Evolutionary conservation across 108 stramenopile genomes (phyloP), one percentile per base, ranked within the genome.

Genomic region (Fragilaria radians): DNA sequence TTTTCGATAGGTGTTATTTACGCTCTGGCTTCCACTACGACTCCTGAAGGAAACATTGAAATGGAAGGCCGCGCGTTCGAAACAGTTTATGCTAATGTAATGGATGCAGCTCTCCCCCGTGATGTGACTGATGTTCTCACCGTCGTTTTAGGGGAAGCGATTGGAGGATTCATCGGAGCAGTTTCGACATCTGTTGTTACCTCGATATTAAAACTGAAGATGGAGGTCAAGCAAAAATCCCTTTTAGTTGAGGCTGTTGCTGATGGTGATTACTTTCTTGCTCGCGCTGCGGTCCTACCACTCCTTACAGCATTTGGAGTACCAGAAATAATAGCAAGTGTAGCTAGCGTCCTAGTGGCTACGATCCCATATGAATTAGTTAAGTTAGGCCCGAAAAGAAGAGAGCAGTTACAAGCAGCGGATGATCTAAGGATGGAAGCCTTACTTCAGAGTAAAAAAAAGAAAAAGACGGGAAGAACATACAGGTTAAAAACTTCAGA

Each of bases 211-310:
- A 45, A 28, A 18, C 3, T 33, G 18, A 21, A 18, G 24, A 3
- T 27, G 23, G 47, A 55, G 26, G 66, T 14, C 30, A 32, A 51
- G 32, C 4, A 47, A 29, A 23, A 48, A 46, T 32, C 68, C 14
- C 31, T 79, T 21, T 30, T 80, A 7, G 48, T 68, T n/a, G 74
- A 76, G 27, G 85, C 83, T 4, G 63, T 90, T 4, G 80, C 89
- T 3, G 85, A 90, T 63, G 73, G 85, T 28, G 89, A 90, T 61
- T 90, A 82, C 66, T 90, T 90, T 48, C 51, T 90, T 22, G 79
- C 80, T 0, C 67, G 78, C 27, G 79, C 80, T 0, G 81, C 79
- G 18, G 73, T 76, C 0, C 47, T 67, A 19, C 80, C 88, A 22
- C 55, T 83, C 24, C 55, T 89, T 14, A 70, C 71, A 42, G 80